A percentile compares a stretch with the other conserved stretches of the same genome.
These are phyloP conservation scores for Akanthomyces uredinophilus DNA, from an alignment of 2,329 filamentous ascomycete species.

Conservation along the genomic window DNA sequence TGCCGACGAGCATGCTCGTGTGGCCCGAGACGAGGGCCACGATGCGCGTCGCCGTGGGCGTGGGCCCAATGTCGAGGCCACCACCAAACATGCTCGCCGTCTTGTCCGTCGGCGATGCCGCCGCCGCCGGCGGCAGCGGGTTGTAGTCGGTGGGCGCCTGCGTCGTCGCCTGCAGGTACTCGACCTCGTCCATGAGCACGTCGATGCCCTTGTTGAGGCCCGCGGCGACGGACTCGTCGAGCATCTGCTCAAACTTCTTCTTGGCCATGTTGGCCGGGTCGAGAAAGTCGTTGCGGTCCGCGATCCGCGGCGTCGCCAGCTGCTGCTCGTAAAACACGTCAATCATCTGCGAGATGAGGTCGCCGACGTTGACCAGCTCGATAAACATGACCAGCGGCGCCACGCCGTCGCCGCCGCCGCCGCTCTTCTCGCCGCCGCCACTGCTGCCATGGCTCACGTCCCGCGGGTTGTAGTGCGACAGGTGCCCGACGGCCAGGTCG, in stretches of 20 bases:
- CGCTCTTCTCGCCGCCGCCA: conserved; percentile 55
- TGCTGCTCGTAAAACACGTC: conserved; percentile 99
- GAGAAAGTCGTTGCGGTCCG: conserved; percentile 90
- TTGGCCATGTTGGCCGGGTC: conserved; percentile 89
- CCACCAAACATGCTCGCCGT: conserved; percentile 26
- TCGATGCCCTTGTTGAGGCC: conserved; percentile 97
- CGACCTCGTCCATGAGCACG: conserved; percentile 96
- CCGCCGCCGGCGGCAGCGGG: conserved; percentile 45
- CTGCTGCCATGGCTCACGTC: conserved; percentile 62
- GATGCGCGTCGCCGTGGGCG: conserved; percentile 70
- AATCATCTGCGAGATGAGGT: conserved; percentile 97
- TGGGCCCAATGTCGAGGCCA: conserved; percentile 58
- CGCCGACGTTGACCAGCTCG: conserved; percentile 95
- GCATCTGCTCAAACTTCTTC: conserved; percentile 98
- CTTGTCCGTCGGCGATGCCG: conserved; percentile 20
- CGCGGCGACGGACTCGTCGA: conserved; percentile 92
- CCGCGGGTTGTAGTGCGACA: conserved; percentile 86
- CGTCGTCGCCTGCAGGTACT: conserved; percentile 86
- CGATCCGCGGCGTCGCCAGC: conserved; percentile 73
- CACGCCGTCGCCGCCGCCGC: conserved; percentile 55
- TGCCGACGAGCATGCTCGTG: conserved; percentile 87
- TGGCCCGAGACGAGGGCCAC: conserved; percentile 83
- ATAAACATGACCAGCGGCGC: conserved; percentile 92
- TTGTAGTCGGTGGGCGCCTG: conserved; percentile 90
- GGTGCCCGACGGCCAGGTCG: conserved; percentile 83